Base-by-base conservation (phyloP, 192 early-diverging fungal genomes). In the Coemansia javaensis region DNA sequence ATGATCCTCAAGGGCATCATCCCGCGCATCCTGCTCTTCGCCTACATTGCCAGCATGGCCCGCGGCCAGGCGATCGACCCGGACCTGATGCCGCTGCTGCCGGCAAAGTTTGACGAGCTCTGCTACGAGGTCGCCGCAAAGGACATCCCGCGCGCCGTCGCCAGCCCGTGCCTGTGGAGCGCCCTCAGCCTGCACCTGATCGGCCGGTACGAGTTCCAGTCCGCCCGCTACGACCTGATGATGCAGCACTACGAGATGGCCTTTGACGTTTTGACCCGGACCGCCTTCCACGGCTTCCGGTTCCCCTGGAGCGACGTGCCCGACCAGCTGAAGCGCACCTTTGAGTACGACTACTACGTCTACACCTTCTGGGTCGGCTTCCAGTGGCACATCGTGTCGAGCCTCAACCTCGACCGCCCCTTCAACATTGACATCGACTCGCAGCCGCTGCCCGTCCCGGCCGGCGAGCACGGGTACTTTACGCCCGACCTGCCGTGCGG, bases 1-100 rank as follows among this genome's bases (percentile, higher is more conserved):
- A 73, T 73, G 69, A 60, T 73, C n/a, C 62, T 64, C 45, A 64
- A 61, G 48, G 69, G 69, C 7, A 58, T 73, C 4, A 47, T 73
- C 17, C 69, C 69, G 24, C 61, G 69, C 5, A 65, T 73, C 16
- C 31, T 56, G 20, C 48, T 73, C 11, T 73, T 64, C 37, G 50
- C 61, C 0, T 64, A 65, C 30, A 59, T 73, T 22, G 52, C 69
- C 41, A 65, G 69, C 38, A 73, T 64, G 57, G 55, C 62, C 24
- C 69, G 69, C 22, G 62, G 69, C 23, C 61, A 64, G 31, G 69
- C 47, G 10, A 55, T 64, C 13, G 52, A 63, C 20, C 45, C 46
- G 1, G 53, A 64, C 35, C 50, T 73, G 27, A 48, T 56, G 57
- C 50, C 39, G 34, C 50, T 56, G 57, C 44, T 73, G 16, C 69